Evolutionary conservation across 2,329 filamentous ascomycete genomes (phyloP), one percentile per base, ranked within the genome.

Genomic region (Trichothecium roseum): DNA sequence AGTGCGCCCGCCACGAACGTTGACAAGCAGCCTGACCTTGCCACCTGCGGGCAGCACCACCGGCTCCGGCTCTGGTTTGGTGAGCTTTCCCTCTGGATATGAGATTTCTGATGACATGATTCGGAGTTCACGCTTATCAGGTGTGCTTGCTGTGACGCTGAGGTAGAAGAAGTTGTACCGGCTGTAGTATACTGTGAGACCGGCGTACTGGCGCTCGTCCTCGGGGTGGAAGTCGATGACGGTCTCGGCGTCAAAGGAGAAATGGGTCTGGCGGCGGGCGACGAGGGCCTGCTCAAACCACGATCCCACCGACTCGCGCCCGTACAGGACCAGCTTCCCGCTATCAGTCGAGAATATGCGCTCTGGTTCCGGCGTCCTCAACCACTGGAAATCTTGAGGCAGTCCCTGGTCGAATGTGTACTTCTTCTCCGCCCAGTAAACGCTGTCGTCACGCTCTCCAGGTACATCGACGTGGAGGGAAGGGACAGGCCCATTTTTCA

Each of bases 131-230:
- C 74, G 64, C 41, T 68, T 57, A 1, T 73, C 72, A 36, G 74
- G 65, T 0, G 65, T 56, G 44, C 72, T 55, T 0, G 72, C 73
- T 3, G 72, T 72, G 2, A 79, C 68, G 1, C 70, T 64, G 5
- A 79, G 59, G 44, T 78, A 79, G 57, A 76, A 78, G 53, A 78
- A 79, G 53, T 79, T 79, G 56, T 62, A 78, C 4, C 74, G 70
- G 47, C 68, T 72, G 55, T 79, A 79, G 52, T 79, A 79, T 1
- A 72, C 70, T 10, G 69, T 70, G 7, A 80, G 55, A 0, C 75
- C 74, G 0, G 74, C 74, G 40, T 74, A 78, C 43, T 77, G 66
- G 9, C 74, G 62, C 56, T 77, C 73, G 45, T 79, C 74, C 1
- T 54, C 50, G 0, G 74, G 74, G 1, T 56, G 53, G 44, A 74